Conservation (phyloP, 805 yeast genomes). For the Starmerella floris region DNA sequence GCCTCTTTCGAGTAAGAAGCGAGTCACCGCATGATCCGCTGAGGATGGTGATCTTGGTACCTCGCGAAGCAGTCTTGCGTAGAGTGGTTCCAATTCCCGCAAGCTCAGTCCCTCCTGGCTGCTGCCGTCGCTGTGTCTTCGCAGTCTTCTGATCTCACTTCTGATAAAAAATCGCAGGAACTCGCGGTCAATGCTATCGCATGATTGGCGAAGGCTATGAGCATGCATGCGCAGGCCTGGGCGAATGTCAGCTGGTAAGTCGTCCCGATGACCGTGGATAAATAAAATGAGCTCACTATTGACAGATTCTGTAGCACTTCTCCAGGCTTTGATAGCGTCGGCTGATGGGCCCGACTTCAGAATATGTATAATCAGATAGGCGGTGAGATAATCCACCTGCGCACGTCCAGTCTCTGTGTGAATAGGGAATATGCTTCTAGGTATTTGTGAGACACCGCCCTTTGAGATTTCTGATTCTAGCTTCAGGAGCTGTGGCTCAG, state of each 20-base stretch:
- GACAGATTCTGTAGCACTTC: not conserved
- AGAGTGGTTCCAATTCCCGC: not conserved
- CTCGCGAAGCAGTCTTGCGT: not conserved
- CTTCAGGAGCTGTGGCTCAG: constrained; percentile 24
- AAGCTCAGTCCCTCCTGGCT: too few relatives aligned
- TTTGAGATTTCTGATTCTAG: constrained; percentile 21
- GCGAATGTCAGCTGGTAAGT: not conserved
- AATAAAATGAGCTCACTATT: not conserved
- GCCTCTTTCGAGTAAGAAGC: constrained; percentile 11
- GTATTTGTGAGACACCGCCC: not conserved
- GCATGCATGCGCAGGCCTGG: not conserved
- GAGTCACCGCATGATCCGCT: constrained; percentile 14
- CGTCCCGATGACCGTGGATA: not conserved
- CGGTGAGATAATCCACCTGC: not conserved
- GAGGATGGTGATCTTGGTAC: not conserved
- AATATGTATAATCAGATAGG: not conserved
- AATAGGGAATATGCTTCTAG: not conserved
- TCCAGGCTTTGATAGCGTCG: not conserved
- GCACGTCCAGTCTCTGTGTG: not conserved
- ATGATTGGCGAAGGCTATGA: not conserved
- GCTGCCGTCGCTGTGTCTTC: not conserved
- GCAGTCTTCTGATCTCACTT: constrained; percentile 5
- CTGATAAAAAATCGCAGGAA: constrained; percentile 10
- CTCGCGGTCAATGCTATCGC: not conserved
- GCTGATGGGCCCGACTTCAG: not conserved